A percentile compares a stretch with the other conserved stretches of the same genome.
Evolutionary conservation across 805 yeast species (phyloP).

Genomic region (Yarrowia sp.): DNA sequence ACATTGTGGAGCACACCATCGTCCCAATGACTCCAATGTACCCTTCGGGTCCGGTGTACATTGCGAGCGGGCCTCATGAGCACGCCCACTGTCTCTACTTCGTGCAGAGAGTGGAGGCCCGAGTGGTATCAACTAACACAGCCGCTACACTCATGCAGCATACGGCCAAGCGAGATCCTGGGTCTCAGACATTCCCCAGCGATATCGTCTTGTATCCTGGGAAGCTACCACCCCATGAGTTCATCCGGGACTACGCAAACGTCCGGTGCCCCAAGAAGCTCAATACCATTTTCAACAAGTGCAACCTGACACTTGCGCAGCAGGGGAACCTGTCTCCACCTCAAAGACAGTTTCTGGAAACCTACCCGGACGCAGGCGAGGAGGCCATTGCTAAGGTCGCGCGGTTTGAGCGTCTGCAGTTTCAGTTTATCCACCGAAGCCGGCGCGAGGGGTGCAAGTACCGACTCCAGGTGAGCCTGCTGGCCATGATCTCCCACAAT

Average conservation of each 20-base stretch:
- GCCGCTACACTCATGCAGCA: constrained; percentile 12
- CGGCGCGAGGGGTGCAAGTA: constrained; percentile 24
- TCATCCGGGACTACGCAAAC: constrained; percentile 14
- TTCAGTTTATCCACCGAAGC: constrained; percentile 15
- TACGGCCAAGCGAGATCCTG: constrained; percentile 17
- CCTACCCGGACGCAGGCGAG: background rate
- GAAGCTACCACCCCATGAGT: constrained; percentile 6
- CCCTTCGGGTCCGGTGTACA: constrained; percentile 11
- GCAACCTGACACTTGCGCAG: background rate
- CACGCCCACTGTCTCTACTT: constrained; percentile 2
- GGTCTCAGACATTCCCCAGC: constrained; percentile 5
- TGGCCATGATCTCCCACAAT: constrained; percentile 9
- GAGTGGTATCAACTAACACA: background rate
- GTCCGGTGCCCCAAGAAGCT: constrained; percentile 12
- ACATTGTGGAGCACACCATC: constrained; percentile 18
- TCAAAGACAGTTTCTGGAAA: background rate
- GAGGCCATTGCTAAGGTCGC: constrained; percentile 8
- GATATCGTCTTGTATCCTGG: constrained; percentile 7
- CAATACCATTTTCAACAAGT: background rate
- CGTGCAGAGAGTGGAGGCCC: constrained; percentile 14
- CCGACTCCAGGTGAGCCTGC: constrained; percentile 4
- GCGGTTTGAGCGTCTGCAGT: constrained; percentile 21
- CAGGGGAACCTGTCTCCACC: background rate
- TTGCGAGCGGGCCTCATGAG: constrained; percentile 1
- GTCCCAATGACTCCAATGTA: background rate